These are phyloP conservation scores for Clarireedia hainanense DNA, from an alignment of 2,329 filamentous ascomycete species.

Conservation along the genomic window DNA sequence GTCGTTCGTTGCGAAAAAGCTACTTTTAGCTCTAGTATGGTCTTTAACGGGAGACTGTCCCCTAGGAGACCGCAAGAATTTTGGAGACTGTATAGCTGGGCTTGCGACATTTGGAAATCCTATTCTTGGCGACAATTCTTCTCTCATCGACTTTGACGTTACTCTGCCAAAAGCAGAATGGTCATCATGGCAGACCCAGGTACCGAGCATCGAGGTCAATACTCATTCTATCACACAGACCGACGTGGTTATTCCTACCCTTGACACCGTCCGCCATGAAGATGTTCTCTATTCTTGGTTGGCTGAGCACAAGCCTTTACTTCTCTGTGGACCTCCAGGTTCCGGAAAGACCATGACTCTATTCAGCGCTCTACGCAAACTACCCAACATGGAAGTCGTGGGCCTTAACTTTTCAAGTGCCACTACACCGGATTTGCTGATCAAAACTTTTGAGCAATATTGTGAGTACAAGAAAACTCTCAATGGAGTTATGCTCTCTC, in stretches of 20 bases:
- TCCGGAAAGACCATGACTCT: constrained; percentile 99
- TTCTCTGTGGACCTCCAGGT: constrained; percentile 94
- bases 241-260: constrained; percentile 94
- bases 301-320: constrained; percentile 92
- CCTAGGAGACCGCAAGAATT: constrained; percentile 75
- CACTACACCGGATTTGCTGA: constrained; percentile 91
- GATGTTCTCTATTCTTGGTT: constrained; percentile 99
- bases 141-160: constrained; percentile 94
- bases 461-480: constrained; percentile 99
- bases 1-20: constrained; percentile 84
- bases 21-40: constrained; percentile 89
- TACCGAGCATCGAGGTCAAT: constrained; percentile 92
- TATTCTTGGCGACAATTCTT: constrained; percentile 66
- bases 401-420: constrained; percentile 99
- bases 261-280: constrained; percentile 95
- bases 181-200: constrained; percentile 89
- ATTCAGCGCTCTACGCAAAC: constrained; percentile 92
- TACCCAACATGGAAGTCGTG: constrained; percentile 98
- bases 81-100: constrained; percentile 76
- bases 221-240: constrained; percentile 97
- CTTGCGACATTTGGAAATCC: constrained; percentile 84
- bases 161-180: constrained; percentile 80
- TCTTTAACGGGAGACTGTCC: constrained; percentile 93
- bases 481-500: constrained; percentile 90
- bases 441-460: constrained; percentile 99